phyloP scores from a whole-genome alignment of 805 yeast genomes.

The Dipodascopsis tothii region DNA sequence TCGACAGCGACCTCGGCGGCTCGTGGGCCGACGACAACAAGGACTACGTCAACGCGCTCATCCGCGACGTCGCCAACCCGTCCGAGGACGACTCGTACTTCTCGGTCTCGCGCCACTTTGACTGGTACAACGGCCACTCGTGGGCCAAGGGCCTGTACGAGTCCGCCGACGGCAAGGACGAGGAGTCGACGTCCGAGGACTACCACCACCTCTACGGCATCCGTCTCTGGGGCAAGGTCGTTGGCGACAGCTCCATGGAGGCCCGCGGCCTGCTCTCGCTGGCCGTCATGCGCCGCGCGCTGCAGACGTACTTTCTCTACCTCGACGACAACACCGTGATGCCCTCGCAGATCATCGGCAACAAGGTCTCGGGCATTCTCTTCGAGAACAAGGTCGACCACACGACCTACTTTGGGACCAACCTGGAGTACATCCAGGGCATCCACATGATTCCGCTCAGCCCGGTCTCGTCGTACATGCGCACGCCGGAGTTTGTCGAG shows the following conservation, averaged over 20 bases:
- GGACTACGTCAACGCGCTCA: conserved; percentile 52
- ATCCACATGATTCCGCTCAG: conserved; percentile 72
- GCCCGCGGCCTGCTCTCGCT: conserved; percentile 53
- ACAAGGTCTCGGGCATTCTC: conserved; percentile 60
- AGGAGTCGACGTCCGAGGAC: conserved; percentile 67
- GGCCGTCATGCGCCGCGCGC: conserved; percentile 46
- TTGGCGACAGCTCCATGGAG: conserved; percentile 45
- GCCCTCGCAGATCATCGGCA: conserved; percentile 46
- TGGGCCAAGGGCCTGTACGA: conserved; percentile 66
- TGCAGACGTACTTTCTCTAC: conserved; percentile 51
- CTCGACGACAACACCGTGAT: conserved; percentile 41
- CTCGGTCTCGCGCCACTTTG: conserved; percentile 61
- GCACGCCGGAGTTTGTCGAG: conserved; percentile 44
- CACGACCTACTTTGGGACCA: conserved; percentile 61
- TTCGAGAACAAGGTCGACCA: conserved; percentile 68
- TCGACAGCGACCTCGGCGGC: conserved; percentile 49
- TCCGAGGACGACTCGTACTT: conserved; percentile 44
- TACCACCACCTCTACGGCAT: conserved; percentile 61
- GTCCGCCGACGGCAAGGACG: conserved; percentile 62
- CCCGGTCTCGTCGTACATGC: conserved; percentile 50
- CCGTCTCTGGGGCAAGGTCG: conserved; percentile 59
- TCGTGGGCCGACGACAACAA: conserved; percentile 43
- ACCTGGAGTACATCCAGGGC: conserved; percentile 62
- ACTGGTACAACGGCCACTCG: conserved; percentile 67
- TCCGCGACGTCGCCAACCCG: conserved; percentile 66